A percentile compares a stretch with the other conserved stretches of the same genome.
phyloP scores from a whole-genome alignment of 2,329 filamentous ascomycete species.

The Penicillium psychrosexuale region DNA sequence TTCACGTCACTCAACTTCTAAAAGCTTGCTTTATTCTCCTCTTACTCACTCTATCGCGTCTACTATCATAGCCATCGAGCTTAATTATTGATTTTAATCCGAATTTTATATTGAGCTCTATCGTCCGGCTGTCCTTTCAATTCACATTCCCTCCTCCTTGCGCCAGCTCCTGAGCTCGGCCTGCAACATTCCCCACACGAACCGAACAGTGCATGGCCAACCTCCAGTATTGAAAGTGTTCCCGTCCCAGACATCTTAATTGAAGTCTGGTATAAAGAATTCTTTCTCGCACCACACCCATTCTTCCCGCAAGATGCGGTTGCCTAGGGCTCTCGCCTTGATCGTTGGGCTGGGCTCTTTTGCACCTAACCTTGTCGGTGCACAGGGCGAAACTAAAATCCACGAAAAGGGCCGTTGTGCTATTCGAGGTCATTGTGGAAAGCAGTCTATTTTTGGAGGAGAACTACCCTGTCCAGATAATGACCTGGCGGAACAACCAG shows the following conservation, averaged over 20 bases:
- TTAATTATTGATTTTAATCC: background rate
- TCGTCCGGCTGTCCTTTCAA: background rate
- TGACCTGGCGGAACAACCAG: conserved; percentile 70
- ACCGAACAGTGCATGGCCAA: conserved; percentile 13
- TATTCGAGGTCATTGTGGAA: conserved; percentile 86
- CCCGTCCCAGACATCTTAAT: background rate
- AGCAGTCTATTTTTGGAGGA: conserved; percentile 83
- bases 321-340: conserved; percentile 26
- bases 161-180: background rate
- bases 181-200: conserved; percentile 10
- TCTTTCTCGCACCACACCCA: background rate
- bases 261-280: background rate
- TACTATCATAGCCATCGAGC: background rate
- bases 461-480: conserved; percentile 93
- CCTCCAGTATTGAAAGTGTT: conserved; percentile 1
- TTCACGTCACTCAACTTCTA: conserved; percentile 10
- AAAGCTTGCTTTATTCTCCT: conserved; percentile 3
- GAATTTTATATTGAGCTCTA: too few relatives aligned
- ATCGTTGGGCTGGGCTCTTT: conserved; percentile 30
- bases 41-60: background rate
- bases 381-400: conserved; percentile 47
- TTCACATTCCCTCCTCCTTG: background rate
- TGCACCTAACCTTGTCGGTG: conserved; percentile 24
- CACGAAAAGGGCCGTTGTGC: conserved; percentile 88
- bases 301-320: conserved; percentile 28